Base-by-base conservation (phyloP, 1,284 basidiomycete genomes). In the Cutaneotrichosporon curvatum region DNA sequence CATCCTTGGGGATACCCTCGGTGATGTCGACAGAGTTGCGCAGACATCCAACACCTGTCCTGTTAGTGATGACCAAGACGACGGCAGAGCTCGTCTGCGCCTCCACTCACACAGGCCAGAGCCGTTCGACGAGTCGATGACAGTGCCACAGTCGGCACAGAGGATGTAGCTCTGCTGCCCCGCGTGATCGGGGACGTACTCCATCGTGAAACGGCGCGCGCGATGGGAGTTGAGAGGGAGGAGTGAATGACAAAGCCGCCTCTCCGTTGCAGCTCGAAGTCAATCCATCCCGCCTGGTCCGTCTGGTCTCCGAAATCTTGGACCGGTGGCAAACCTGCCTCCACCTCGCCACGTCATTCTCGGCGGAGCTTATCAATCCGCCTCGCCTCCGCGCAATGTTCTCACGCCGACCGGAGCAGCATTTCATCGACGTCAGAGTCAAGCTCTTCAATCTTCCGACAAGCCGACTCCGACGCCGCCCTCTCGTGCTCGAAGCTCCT, bases 1-100 rank as follows among this genome's bases (percentile, higher is more conserved):
- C 87, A 80, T 97, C 92, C 70, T 98, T 98, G 19, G 94, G 94
- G 40, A 98, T 98, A 14, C 88, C 90, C 68, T 96, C 92, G 9
- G 94, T 97, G 66, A 98, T 95, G 71, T 98, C 94, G 54, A 97
- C 83, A 20, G 85, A 87, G 61, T 56, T 60, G 37, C 62, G 58
- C 18, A 67, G 44, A 45, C 50, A 68, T 40, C 61, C 63, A 36
- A 64, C 62, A 59, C 61, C 65, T 70, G 40, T 15, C 12, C 14
- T 23, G 35, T 11, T 40, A 30, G 20, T 35, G 43, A 39, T 31
- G 71, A 81, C 57, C 64, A 83, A 81, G 84, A 39, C 14, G 3
- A n/a, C n/a, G n/a, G n/a, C n/a, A n/a, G n/a, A n/a, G n/a, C 32
- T 34, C 32, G 14, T 8, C 32, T 34, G 32, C 14, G 32, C 32